phyloP scores from a whole-genome alignment of 2,329 filamentous ascomycete genomes.

The Colletotrichum orchidophilum region DNA sequence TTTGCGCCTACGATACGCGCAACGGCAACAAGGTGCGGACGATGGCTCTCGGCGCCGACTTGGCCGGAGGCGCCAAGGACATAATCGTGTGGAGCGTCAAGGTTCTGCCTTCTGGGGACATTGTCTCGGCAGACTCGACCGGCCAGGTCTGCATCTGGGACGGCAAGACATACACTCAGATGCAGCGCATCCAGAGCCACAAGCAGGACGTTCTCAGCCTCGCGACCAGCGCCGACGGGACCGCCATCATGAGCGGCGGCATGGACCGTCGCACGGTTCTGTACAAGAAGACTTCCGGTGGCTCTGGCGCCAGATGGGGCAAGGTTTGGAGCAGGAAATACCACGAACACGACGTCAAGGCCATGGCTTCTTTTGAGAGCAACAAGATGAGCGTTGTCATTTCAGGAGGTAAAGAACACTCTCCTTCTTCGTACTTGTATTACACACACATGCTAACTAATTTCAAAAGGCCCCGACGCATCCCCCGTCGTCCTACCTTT shows the following conservation, averaged over 20 bases:
- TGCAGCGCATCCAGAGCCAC: conserved; percentile 86
- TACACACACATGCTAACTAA: neutral
- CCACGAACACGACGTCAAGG: conserved; percentile 94
- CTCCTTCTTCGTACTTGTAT: neutral
- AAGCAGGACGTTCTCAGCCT: conserved; percentile 91
- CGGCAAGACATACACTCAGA: conserved; percentile 88
- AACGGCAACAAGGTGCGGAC: conserved; percentile 79
- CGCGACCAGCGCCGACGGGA: conserved; percentile 82
- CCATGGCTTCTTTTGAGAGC: conserved; percentile 90
- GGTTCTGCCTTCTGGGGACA: conserved; percentile 85
- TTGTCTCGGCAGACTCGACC: conserved; percentile 94
- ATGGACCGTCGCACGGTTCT: conserved; percentile 90
- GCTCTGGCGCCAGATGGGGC: conserved; percentile 76
- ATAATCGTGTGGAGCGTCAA: conserved; percentile 95
- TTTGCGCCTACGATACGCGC: conserved; percentile 87
- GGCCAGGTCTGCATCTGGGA: conserved; percentile 95
- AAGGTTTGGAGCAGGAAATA: conserved; percentile 88
- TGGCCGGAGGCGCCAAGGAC: conserved; percentile 80
- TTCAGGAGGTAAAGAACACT: conserved; percentile 79
- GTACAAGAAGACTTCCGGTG: conserved; percentile 72
- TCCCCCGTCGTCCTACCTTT: conserved; percentile 85
- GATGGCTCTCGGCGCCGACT: conserved; percentile 86
- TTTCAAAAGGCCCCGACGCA: conserved; percentile 78
- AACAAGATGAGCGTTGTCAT: conserved; percentile 85
- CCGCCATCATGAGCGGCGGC: conserved; percentile 85